Conservation (phyloP, 2,329 filamentous ascomycete genomes). For the Sclerotinia spermophila region DNA sequence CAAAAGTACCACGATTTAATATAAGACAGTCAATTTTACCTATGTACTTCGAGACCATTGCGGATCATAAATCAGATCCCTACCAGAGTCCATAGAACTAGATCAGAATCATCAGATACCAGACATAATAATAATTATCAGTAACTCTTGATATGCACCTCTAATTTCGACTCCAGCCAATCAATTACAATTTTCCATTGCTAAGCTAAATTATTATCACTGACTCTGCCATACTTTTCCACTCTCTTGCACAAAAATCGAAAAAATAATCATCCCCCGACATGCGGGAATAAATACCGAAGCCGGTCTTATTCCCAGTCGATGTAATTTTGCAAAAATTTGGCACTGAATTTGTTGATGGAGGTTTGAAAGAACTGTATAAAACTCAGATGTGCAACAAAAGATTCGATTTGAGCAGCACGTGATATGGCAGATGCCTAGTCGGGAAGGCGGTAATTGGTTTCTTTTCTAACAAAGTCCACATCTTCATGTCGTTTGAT, state of each 20-base stretch:
- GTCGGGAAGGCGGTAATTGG: background rate
- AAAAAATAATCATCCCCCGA: background rate
- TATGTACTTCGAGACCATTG: background rate
- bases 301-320: background rate
- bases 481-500: background rate
- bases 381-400: background rate
- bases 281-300: background rate
- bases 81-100: too few species aligned
- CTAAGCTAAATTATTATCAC: too few species aligned
- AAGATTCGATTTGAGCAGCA: background rate
- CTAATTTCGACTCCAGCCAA: background rate
- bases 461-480: background rate
- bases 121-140: background rate
- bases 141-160: background rate
- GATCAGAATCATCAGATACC: too few species aligned
- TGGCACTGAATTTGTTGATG: background rate
- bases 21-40: background rate
- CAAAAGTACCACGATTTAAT: background rate
- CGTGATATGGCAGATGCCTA: background rate
- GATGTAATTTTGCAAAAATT: background rate
- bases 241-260: background rate
- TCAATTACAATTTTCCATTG: too few species aligned
- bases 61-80: background rate
- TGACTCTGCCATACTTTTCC: background rate
- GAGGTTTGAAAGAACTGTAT: background rate